Base-by-base conservation (phyloP, 352 stramenopile species). In the Globisporangium orthogonon region DNA sequence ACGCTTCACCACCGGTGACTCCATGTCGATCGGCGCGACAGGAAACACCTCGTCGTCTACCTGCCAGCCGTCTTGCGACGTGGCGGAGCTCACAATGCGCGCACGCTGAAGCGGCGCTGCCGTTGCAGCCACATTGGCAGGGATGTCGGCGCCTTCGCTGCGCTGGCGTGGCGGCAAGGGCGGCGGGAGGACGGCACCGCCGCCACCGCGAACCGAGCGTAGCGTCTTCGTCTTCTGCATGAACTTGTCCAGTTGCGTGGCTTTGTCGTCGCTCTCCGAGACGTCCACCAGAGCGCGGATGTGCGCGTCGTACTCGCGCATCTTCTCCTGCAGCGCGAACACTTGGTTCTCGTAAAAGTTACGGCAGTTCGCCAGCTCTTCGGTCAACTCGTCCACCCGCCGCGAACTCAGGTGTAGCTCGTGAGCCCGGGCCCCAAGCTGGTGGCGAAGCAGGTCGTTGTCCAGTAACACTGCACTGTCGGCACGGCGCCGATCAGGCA, bases 21-120 rank as follows among this genome's bases (percentile, higher is more conserved):
- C 80, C 78, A 90, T 86, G 52, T 87, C 70, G 46, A 90, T 85
- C 9, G 77, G 80, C 1, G 72, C 77, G 43, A 83, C 61, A 7
- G 80, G 80, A 33, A 85, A 87, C 17, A 88, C 65, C 37, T 90
- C 80, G 39, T 80, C 65, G 55, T 90, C 77, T 41, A 86, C n/a
- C 5, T 70, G 56, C 80, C 80, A 90, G 5, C 76, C 65, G 30
- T 73, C 71, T 0, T 62, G 58, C 17, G 66, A 67, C n/a, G 59
- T 71, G 7, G 60, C 59, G 0, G 72, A 62, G 30, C 63, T 73
- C 7, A 65, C 69, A 47, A 59, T 67, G 17, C 60, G 59, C 29
- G 66, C 52, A 18, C 54, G 61, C 15, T 63, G 50, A 58, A 63
- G 18, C 43, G 56, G 29, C 28, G 57, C 29, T 23, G 56, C 44